Evolutionary conservation across 495 filamentous ascomycete genomes (phyloP).

Genomic region (Paragyromitra xinjiangensis): DNA sequence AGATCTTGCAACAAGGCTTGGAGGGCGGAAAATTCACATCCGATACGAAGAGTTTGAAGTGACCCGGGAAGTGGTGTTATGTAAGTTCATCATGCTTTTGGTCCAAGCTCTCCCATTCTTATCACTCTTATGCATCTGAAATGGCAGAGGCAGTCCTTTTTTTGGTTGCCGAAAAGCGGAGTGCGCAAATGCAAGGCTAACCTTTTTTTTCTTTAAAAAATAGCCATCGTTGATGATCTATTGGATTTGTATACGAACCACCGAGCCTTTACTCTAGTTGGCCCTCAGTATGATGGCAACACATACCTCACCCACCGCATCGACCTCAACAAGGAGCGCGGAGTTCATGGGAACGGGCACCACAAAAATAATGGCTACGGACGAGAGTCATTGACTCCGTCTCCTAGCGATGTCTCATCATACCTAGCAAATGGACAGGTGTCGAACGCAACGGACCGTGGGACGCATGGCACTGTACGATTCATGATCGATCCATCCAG

Average conservation of each 20-base stretch:
- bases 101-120: not conserved
- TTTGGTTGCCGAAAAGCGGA: not conserved
- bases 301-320: conserved; percentile 85
- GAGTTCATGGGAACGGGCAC: conserved; percentile 62
- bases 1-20: conserved; percentile 77
- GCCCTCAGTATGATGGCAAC: conserved; percentile 73
- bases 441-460: conserved; percentile 62
- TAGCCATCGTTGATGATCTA: conserved; percentile 55
- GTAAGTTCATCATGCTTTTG: conserved; percentile 32
- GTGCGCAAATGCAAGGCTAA: conserved; percentile 9
- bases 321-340: conserved; percentile 75
- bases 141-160: not conserved
- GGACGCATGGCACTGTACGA: conserved; percentile 79
- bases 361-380: conserved; percentile 54
- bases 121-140: not conserved
- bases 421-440: conserved; percentile 54
- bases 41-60: conserved; percentile 65
- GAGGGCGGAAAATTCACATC: conserved; percentile 62
- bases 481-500: conserved; percentile 88
- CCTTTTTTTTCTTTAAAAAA: not conserved
- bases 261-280: conserved; percentile 74
- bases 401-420: conserved; percentile 58
- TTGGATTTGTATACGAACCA: conserved; percentile 69
- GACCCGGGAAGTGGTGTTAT: conserved; percentile 73
- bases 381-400: conserved; percentile 43